These are phyloP conservation scores for Sugiyamaella boreocaroliniensis DNA, from an alignment of 805 yeast genomes.

Conservation along the genomic window DNA sequence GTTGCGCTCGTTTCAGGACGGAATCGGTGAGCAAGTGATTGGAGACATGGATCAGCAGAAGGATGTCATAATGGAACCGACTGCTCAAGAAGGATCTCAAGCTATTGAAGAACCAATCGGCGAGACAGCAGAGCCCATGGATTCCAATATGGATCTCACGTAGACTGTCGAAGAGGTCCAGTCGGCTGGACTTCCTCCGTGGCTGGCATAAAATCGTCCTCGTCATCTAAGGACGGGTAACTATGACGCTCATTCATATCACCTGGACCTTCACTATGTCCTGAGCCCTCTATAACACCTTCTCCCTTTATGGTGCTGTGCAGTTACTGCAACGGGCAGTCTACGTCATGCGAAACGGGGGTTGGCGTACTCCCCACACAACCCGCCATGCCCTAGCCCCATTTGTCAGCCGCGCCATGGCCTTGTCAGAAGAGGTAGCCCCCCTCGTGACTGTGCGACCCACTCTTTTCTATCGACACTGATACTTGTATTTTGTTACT, in stretches of 20 bases:
- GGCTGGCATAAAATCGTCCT: too few species aligned
- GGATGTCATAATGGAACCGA: too few species aligned
- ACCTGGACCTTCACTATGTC: too few species aligned
- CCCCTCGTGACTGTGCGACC: too few species aligned
- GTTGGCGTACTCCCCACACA: neutral
- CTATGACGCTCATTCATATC: too few species aligned
- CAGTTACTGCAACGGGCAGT: neutral
- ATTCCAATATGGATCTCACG: neutral
- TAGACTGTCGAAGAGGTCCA: too few species aligned
- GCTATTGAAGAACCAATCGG: neutral
- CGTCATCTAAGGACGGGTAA: too few species aligned
- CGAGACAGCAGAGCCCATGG: neutral
- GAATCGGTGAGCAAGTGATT: slow-evolving; percentile 4
- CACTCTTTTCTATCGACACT: too few species aligned
- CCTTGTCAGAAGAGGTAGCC: neutral
- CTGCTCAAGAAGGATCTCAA: too few species aligned
- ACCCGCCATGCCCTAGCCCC: neutral
- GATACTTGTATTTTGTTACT: too few species aligned
- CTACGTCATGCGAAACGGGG: neutral
- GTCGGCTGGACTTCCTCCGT: too few species aligned
- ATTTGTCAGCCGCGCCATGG: neutral
- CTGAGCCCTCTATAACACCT: too few species aligned
- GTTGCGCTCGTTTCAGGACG: slow-evolving; percentile 6
- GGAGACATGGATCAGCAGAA: neutral
- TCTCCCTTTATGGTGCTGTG: neutral